Evolutionary conservation across 2,329 filamentous ascomycete genomes (phyloP), one percentile per base, ranked within the genome.

Genomic region (Diaporthe sp.): DNA sequence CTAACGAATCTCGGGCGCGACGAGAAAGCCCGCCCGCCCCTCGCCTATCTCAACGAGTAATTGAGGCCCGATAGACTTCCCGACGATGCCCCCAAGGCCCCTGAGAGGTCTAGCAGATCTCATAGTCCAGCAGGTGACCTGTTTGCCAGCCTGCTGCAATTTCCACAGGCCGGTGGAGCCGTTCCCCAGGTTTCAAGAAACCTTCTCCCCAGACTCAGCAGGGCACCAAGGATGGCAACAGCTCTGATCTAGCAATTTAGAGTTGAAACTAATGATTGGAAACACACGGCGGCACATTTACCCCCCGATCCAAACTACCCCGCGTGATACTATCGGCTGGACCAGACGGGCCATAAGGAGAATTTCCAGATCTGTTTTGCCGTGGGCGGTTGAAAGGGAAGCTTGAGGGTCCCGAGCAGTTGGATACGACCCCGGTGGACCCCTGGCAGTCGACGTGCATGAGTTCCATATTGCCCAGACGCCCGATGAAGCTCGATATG

Each of bases 281-380:
- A 68, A 68, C 64, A 40, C 33, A 68, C 64, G 64, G 64, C 64
- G n/a, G 64, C 64, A 68, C 64, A 68, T 68, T 54, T 68, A 54
- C 33, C 47, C 47, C 45, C 64, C 45, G 64, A 68, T 54, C 64
- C 15, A 68, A 28, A 54, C 64, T 68, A 68, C 64, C 64, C 64
- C 64, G 64, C 64, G 47, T 54, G 64, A 52, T 52, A 38, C 30
- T 54, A 68, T 54, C 64, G 47, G 45, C 22, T 40, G 33, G 33
- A 68, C 30, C 30, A 54, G 22, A 22, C 35, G 7, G 13, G n/a
- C 13, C n/a, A 19, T 28, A n/a, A n/a, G 12, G 64, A 38, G 17
- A 28, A 33, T 40, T 54, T 38, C 30, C 33, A 38, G 9, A n/a
- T 7, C 9, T 54, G 22, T 35, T 38, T 52, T 68, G 45, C 47